A percentile compares a stretch with the other conserved stretches of the same genome.
These are phyloP conservation scores for Paraurostyla sp. DNA, from an alignment of 73 alveolate species.

Conservation along the genomic window DNA sequence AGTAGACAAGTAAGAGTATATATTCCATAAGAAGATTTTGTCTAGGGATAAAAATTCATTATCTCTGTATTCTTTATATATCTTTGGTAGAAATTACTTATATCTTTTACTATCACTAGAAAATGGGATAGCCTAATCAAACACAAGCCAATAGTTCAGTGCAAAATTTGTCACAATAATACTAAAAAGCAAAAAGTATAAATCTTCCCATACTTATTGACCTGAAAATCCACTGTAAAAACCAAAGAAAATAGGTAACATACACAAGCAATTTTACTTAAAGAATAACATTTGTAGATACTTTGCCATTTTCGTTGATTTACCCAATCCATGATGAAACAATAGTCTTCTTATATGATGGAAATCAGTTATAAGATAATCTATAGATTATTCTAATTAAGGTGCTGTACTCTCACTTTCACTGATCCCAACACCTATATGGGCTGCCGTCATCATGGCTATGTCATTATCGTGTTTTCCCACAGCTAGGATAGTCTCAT, in stretches of 20 bases:
- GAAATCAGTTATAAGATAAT: conserved; percentile 71
- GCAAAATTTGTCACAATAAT: background rate
- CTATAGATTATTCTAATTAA: conserved; percentile 75
- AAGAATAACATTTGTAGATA: conserved; percentile 74
- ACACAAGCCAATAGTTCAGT: background rate
- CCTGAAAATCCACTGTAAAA: conserved; percentile 85
- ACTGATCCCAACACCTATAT: conserved; percentile 59
- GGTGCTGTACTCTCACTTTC: conserved; percentile 76
- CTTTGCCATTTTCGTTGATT: conserved; percentile 79
- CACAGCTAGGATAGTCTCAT: conserved; percentile 43
- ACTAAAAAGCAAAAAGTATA: background rate
- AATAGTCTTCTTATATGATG: conserved; percentile 69
- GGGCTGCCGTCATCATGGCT: conserved; percentile 55
- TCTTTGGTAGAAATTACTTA: background rate
- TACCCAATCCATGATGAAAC: conserved; percentile 81
- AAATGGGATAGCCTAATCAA: background rate
- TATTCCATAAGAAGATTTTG: background rate
- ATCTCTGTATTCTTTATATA: background rate
- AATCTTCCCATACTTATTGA: conserved; percentile 37
- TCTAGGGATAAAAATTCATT: background rate
- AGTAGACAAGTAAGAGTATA: background rate
- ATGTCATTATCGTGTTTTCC: conserved; percentile 72
- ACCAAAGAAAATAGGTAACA: conserved; percentile 73
- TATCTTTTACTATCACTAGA: background rate
- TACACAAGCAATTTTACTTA: conserved; percentile 76